Base-by-base conservation (phyloP, 495 filamentous ascomycete genomes). In the Corynascus novoguineensis region DNA sequence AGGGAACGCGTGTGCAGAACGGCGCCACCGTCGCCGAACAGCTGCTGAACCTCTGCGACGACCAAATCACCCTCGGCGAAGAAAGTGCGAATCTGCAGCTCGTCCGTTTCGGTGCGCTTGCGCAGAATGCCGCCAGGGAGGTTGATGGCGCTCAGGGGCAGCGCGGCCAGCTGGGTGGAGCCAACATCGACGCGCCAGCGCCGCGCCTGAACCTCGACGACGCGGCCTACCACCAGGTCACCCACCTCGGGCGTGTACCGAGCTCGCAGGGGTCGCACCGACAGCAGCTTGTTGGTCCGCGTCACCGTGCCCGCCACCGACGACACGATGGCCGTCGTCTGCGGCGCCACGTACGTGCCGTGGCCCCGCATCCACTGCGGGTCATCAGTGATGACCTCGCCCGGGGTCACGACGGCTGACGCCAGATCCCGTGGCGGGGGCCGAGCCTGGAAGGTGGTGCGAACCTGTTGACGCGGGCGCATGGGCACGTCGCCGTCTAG, bases 351-450 rank as follows among this genome's bases (percentile, higher is more conserved):
- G 69, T 84, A 89, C 37, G 90, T 95, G 50, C 90, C 90, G 72
- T 95, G 90, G 64, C 90, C 90, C 74, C 90, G 83, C 90, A 98
- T 98, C 91, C 91, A 97, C 78, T 97, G 92, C 7, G 91, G 86
- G 72, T 96, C 90, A 62, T 82, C 77, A 22, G 93, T 97, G 41
- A 98, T 86, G 42, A 83, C 73, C 70, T 96, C 88, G 57, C 93
- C 93, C 8, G 93, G 93, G 7, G 91, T 96, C 50, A 98, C 83
- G 60, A 96, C 82, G 6, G 66, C 70, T 41, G 62, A 59, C 17
- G 19, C 35, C 4, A 62, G 67, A 59, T 25, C 14, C 37, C 47
- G 32, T 24, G 5, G 34, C 9, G 31, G 31, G 6, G 31, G 31
- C 31, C 12, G 31, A 6, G 31, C 31, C 12, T 12, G 42, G 27